Percentiles rank a stretch among this genome's conserved stretches.
Evolutionary conservation across 179 eudicot genomes (phyloP).

Genomic region (Vitellaria paradoxa): DNA sequence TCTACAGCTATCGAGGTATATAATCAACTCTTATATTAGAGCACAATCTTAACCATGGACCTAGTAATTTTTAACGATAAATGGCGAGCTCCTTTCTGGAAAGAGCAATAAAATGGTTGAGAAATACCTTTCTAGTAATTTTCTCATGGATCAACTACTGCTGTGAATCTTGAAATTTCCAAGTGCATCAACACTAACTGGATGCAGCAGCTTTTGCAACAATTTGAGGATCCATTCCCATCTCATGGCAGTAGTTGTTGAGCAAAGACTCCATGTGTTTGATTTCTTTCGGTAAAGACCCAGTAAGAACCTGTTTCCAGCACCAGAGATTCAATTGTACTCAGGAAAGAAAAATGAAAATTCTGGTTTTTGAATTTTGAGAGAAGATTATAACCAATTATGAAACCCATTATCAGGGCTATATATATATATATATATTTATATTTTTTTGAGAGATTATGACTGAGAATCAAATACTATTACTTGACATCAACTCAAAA

Average conservation of each 20-base stretch:
- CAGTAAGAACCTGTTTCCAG: slow-evolving; percentile 74
- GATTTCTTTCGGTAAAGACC: slow-evolving; percentile 79
- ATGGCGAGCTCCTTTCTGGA: neutral
- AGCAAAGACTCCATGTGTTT: slow-evolving; percentile 76
- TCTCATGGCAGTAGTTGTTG: slow-evolving; percentile 45
- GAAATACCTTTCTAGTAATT: neutral
- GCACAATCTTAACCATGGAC: too few species aligned
- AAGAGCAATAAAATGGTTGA: neutral
- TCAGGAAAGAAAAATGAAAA: neutral
- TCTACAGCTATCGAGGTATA: too few species aligned
- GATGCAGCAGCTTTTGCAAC: slow-evolving; percentile 29
- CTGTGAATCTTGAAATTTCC: slow-evolving; percentile 1
- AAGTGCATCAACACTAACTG: slow-evolving; percentile 17
- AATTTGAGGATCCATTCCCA: slow-evolving; percentile 25
- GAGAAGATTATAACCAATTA: neutral
- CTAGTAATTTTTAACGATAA: neutral
- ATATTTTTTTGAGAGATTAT: neutral
- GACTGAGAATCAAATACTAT: neutral
- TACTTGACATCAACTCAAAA: too few species aligned
- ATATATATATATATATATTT: neutral
- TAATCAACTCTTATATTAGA: too few species aligned
- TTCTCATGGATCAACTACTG: neutral
- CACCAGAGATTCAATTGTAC: neutral
- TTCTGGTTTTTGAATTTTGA: neutral
- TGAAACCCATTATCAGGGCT: too few species aligned